These are phyloP conservation scores for Barbarea vulgaris DNA, from an alignment of 345 rosid genomes.

Conservation along the genomic window DNA sequence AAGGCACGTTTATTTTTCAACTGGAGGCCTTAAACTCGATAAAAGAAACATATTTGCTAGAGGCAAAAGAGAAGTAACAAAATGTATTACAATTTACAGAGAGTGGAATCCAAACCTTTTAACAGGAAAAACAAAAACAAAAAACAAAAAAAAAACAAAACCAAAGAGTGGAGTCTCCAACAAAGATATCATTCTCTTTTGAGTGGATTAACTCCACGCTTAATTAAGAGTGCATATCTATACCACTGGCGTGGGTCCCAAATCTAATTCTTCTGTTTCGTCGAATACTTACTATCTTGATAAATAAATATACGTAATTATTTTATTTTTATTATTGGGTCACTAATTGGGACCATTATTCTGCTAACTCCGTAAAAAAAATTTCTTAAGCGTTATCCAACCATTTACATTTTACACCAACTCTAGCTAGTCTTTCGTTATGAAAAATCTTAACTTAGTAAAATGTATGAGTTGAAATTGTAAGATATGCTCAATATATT, in stretches of 20 bases:
- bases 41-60: conserved; percentile 4
- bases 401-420: not conserved
- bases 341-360: not conserved
- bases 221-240: conserved; percentile 43
- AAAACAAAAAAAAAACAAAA: no score
- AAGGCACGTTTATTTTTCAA: conserved; percentile 12
- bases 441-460: not conserved
- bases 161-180: conserved; percentile 46
- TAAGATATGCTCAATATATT: not conserved
- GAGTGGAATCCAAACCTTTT: conserved; percentile 33
- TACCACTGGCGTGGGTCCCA: conserved; percentile 34
- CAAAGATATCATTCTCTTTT: conserved; percentile 41
- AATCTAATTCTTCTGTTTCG: conserved; percentile 13
- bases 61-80: conserved; percentile 27
- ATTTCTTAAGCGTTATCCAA: no score
- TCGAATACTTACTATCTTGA: not conserved
- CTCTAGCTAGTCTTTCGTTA: not conserved
- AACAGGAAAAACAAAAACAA: not conserved
- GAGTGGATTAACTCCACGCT: conserved; percentile 50
- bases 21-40: not conserved
- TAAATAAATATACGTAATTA: not conserved
- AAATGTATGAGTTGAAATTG: not conserved
- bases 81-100: conserved; percentile 4
- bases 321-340: not conserved
- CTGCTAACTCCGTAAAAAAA: no score